A percentile compares a stretch with the other conserved stretches of the same genome.
phyloP scores from a whole-genome alignment of 2,329 filamentous ascomycete genomes.

The Verticillium klebahnii region DNA sequence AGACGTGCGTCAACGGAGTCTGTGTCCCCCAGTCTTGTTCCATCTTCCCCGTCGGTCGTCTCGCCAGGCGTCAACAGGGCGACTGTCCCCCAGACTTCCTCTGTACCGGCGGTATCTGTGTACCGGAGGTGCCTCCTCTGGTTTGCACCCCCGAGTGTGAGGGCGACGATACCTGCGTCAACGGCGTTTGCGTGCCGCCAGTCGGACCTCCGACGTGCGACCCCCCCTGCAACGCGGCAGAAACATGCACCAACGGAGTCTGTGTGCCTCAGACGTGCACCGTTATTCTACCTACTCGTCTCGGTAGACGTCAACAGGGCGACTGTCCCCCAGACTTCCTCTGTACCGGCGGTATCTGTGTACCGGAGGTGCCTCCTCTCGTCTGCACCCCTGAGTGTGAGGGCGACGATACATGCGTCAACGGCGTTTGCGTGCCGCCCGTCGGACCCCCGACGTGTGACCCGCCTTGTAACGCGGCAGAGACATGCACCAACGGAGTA shows the following conservation, averaged over 20 bases:
- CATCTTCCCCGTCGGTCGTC: too few species aligned
- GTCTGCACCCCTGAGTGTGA: background rate
- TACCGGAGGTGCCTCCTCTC: too few species aligned
- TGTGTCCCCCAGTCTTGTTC: too few species aligned
- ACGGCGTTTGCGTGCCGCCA: background rate
- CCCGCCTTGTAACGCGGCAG: background rate
- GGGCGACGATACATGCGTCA: background rate
- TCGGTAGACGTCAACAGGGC: too few species aligned
- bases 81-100: too few species aligned
- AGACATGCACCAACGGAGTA: background rate
- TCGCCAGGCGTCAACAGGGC: too few species aligned
- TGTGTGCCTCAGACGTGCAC: too few species aligned
- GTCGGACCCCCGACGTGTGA: background rate
- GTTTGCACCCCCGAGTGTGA: background rate
- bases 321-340: too few species aligned
- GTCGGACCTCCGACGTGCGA: background rate
- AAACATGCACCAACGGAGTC: background rate
- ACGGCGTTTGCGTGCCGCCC: background rate
- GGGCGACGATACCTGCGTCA: background rate
- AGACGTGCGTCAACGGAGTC: background rate
- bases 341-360: too few species aligned
- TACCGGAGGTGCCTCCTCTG: too few species aligned
- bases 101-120: too few species aligned
- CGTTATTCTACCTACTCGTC: too few species aligned
- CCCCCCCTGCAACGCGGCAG: background rate